Base-by-base conservation (phyloP, 1,139 yeast species). In the Debaryomycetaceae sp. region DNA sequence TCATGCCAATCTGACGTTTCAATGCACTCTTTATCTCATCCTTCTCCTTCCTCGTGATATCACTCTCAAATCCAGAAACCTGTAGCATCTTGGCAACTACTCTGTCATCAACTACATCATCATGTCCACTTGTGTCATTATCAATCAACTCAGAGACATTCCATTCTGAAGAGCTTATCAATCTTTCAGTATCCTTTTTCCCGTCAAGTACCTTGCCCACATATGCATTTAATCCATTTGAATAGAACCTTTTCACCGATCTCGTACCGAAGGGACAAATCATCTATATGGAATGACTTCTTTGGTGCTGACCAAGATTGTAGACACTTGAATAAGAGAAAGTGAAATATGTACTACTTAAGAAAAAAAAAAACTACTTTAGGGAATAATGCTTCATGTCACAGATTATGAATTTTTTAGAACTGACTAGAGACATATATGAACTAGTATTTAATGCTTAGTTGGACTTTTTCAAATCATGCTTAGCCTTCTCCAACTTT, bases 401-500 rank as follows among this genome's bases (percentile, higher is more conserved):
- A 17, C 20, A 17, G 20, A 17, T 17, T 2, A 17, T 17, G 20
- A 17, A 17, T 17, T 17, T 17, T 17, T 17, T 17, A 17, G 4
- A 17, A 17, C 20, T 17, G 20, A 17, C 20, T 17, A 17, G 20
- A 17, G 20, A 17, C 4, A 27, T 27, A 27, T 27, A 27, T 8
- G 11, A 27, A 27, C 11, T 7, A 27, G 31, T 27, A 27, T 27
- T 7, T 3, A 27, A 27, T 27, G 31, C 31, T 27, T 27, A 27
- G 48, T 66, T 61, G 54, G 68, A 54, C 51, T 75, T 72, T 41
- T 71, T 66, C 62, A 81, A 67, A 60, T 83, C 77, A 40, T 71
- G 65, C 69, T 86, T 84, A 49, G 81, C 72, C 70, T 87, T 86
- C 44, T 80, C 85, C 48, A 89, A 68, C 69, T 83, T 84, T 68